Evolutionary conservation across 169 alveolate species (phyloP).

Genomic region (Eimeria necatrix): DNA sequence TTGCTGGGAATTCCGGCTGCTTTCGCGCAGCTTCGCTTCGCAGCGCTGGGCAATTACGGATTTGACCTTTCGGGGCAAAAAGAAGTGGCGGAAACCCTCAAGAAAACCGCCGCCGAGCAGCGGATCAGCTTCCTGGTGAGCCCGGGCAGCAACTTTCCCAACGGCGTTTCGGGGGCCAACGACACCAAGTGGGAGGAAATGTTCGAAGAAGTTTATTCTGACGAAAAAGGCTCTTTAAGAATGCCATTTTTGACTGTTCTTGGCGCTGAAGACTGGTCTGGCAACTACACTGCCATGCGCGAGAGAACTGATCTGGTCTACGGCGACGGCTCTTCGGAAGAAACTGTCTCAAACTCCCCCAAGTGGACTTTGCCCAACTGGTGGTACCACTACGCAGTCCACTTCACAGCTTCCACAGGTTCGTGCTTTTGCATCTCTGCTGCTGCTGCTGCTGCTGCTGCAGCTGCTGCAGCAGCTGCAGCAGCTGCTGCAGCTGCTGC

Average conservation of each 20-base stretch:
- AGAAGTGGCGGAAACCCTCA: conserved; percentile 89
- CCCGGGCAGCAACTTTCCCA: conserved; percentile 92
- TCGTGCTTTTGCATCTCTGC: not conserved
- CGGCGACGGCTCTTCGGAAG: conserved; percentile 81
- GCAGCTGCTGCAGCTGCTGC: not conserved
- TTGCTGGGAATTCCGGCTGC: conserved; percentile 81
- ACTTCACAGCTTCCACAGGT: conserved; percentile 89
- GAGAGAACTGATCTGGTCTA: conserved; percentile 88
- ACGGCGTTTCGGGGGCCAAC: conserved; percentile 89
- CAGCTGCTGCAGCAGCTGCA: not conserved
- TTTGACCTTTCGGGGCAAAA: conserved; percentile 87
- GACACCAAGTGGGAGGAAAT: conserved; percentile 89
- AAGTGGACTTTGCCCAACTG: conserved; percentile 95
- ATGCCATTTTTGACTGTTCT: conserved; percentile 92
- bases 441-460: not conserved
- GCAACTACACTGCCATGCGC: conserved; percentile 89
- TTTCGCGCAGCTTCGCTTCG: conserved; percentile 89
- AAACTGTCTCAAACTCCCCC: conserved; percentile 83
- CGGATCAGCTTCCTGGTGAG: conserved; percentile 90
- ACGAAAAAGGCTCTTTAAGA: conserved; percentile 88
- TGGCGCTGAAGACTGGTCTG: conserved; percentile 93
- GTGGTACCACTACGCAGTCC: conserved; percentile 94
- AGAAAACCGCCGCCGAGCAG: conserved; percentile 87
- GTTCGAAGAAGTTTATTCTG: conserved; percentile 89
- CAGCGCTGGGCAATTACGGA: conserved; percentile 93